These are phyloP conservation scores for Colletotrichum lindemuthianum DNA, from an alignment of 2,329 filamentous ascomycete species.

Conservation along the genomic window DNA sequence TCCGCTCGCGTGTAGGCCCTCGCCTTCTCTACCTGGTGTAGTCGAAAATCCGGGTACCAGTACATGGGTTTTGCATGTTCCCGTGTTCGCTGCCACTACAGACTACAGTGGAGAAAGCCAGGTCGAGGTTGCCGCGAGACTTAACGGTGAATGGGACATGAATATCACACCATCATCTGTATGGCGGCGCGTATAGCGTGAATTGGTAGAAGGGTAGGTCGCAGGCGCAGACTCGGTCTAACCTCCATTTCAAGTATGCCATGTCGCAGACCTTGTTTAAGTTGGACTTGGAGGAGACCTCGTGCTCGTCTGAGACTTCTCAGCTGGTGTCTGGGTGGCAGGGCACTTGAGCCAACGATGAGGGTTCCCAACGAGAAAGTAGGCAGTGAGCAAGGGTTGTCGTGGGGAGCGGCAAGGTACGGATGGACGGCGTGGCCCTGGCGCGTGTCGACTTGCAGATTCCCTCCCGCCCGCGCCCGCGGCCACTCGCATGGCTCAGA, in stretches of 20 bases:
- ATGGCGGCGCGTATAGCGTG: not conserved
- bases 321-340: not conserved
- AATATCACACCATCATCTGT: conserved; percentile 13
- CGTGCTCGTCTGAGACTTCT: conserved; percentile 6
- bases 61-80: conserved; percentile 5
- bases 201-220: too few species aligned
- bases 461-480: conserved; percentile 21
- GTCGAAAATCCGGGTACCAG: conserved; percentile 6
- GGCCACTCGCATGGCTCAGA: not conserved
- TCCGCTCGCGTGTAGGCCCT: conserved; percentile 3
- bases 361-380: conserved; percentile 16
- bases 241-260: not conserved
- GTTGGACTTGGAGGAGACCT: conserved; percentile 7
- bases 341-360: conserved; percentile 9
- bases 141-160: not conserved
- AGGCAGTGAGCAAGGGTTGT: conserved; percentile 5
- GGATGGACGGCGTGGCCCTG: conserved; percentile 10
- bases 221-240: not conserved
- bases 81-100: not conserved
- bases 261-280: conserved; percentile 8
- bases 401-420: conserved; percentile 17
- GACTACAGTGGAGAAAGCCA: not conserved
- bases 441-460: conserved; percentile 24
- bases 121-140: too few species aligned
- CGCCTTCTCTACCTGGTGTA: not conserved